Conservation (phyloP, 148 eudicot genomes). For the Silene latifolia region DNA sequence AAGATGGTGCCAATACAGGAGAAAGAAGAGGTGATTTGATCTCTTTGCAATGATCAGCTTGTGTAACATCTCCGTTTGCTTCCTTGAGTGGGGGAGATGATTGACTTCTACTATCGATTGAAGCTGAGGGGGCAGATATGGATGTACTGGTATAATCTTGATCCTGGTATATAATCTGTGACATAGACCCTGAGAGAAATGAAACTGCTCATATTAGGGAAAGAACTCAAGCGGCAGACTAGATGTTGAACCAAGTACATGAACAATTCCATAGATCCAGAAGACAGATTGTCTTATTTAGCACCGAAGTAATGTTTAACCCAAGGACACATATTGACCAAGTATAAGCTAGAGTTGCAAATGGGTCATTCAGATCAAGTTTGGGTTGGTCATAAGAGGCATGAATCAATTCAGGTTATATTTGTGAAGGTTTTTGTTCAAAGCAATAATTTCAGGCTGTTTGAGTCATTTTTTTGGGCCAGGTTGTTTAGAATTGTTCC, state of each 20-base stretch:
- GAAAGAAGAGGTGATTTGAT: conserved; percentile 35
- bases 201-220: conserved; percentile 1
- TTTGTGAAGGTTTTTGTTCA: no score
- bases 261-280: background rate
- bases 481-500: no score
- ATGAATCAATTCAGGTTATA: no score
- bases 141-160: conserved; percentile 53
- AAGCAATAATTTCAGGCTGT: no score
- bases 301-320: background rate
- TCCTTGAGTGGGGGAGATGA: conserved; percentile 42
- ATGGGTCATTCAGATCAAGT: background rate
- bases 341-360: background rate
- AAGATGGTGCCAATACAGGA: conserved; percentile 49
- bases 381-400: background rate
- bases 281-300: background rate
- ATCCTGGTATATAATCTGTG: conserved; percentile 32
- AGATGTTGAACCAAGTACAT: conserved; percentile 15
- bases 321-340: conserved; percentile 3
- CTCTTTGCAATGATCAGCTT: conserved; percentile 31
- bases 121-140: conserved; percentile 69
- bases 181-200: conserved; percentile 36
- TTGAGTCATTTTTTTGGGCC: no score
- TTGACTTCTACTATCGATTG: conserved; percentile 50
- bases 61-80: conserved; percentile 35
- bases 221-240: conserved; percentile 1